These are phyloP conservation scores for Kwoniella sp. DNA, from an alignment of 768 basidiomycete genomes.

Conservation along the genomic window DNA sequence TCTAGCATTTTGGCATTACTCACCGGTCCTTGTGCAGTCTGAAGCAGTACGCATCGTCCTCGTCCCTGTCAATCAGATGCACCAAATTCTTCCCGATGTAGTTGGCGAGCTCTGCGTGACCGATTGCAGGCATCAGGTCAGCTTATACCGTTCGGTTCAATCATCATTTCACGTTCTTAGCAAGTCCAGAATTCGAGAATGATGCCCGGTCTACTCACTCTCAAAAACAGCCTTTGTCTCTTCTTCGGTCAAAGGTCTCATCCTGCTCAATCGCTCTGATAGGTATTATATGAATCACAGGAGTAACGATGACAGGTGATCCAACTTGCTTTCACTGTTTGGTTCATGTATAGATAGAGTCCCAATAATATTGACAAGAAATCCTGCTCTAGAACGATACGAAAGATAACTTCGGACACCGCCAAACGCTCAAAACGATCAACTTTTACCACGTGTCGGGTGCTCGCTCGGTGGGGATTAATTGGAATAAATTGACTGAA, in stretches of 20 bases:
- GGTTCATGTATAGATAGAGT: too few relatives aligned
- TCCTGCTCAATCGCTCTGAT: conserved; percentile 53
- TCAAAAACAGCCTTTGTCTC: conserved; percentile 95
- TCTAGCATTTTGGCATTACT: too few relatives aligned
- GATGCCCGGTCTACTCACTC: too few relatives aligned
- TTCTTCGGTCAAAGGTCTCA: conserved; percentile 95
- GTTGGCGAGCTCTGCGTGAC: conserved; percentile 74
- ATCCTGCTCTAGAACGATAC: not conserved
- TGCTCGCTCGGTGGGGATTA: not conserved
- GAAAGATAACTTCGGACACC: not conserved
- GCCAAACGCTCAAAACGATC: not conserved
- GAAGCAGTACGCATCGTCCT: conserved; percentile 89
- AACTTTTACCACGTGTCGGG: conserved; percentile 26
- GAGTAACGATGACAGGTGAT: too few relatives aligned
- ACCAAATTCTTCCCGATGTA: conserved; percentile 97
- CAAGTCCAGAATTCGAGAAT: too few relatives aligned
- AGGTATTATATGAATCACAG: not conserved
- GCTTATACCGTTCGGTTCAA: too few relatives aligned
- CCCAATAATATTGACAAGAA: not conserved
- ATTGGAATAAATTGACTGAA: conserved; percentile 18
- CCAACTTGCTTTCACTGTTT: too few relatives aligned
- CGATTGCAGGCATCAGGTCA: not conserved
- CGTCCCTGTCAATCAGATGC: conserved; percentile 88
- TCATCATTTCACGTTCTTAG: too few relatives aligned
- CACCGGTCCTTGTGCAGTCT: conserved; percentile 83